Evolutionary conservation across 2,329 filamentous ascomycete genomes (phyloP).

Genomic region (Pseudogymnoascus sp.): DNA sequence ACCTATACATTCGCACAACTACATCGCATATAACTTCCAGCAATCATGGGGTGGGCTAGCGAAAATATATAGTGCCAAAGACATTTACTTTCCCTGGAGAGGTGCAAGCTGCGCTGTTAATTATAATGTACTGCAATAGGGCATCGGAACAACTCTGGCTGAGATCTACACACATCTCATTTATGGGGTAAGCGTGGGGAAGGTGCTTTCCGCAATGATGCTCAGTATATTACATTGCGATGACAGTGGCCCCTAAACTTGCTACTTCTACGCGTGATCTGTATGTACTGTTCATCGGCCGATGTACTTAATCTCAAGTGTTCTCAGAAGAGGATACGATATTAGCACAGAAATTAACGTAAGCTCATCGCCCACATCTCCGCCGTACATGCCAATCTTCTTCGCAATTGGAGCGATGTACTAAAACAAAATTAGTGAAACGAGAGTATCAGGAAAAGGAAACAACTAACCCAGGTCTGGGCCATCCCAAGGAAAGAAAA

Average conservation of each 20-base stretch:
- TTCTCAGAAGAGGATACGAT: not conserved
- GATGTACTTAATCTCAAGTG: not conserved
- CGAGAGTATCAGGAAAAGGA: not conserved
- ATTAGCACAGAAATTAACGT: not conserved
- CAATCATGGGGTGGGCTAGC: not conserved
- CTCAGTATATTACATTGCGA: not conserved
- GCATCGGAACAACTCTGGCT: too few relatives aligned
- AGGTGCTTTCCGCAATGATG: too few relatives aligned
- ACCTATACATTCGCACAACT: too few relatives aligned
- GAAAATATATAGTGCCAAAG: too few relatives aligned
- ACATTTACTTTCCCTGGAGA: too few relatives aligned
- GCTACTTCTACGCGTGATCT: too few relatives aligned
- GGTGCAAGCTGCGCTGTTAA: too few relatives aligned
- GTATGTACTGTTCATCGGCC: not conserved
- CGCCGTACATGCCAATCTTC: not conserved
- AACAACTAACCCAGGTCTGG: conserved; percentile 18
- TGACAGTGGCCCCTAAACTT: not conserved
- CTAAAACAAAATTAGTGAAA: not conserved
- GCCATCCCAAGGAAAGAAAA: conserved; percentile 18
- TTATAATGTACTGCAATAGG: too few relatives aligned
- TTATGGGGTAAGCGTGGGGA: too few relatives aligned
- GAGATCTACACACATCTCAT: too few relatives aligned
- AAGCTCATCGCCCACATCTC: not conserved
- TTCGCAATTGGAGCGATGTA: not conserved
- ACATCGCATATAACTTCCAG: not conserved